phyloP scores from a whole-genome alignment of 2,329 filamentous ascomycete species.

The Didymosphaeria variabile region DNA sequence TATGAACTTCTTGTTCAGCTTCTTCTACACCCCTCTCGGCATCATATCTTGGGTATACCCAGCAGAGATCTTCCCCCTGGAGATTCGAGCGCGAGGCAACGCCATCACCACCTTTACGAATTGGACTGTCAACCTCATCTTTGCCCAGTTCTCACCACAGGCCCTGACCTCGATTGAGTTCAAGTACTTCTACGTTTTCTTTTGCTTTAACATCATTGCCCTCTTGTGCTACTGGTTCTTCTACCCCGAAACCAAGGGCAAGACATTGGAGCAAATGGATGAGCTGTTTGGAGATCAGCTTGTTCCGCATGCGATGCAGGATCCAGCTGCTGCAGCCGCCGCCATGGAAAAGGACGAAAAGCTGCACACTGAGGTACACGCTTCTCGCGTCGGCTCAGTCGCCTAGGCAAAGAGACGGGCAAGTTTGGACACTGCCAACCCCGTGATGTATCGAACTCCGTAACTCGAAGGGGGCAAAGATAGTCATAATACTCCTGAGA shows the following conservation, averaged over 20 bases:
- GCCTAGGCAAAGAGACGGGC: neutral
- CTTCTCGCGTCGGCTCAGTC: neutral
- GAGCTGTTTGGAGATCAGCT: constrained; percentile 45
- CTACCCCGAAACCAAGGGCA: constrained; percentile 43
- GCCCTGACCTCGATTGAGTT: constrained; percentile 31
- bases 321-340: constrained; percentile 27
- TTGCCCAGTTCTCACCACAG: constrained; percentile 60
- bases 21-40: constrained; percentile 57
- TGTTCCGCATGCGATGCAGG: constrained; percentile 36
- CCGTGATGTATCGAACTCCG: too few relatives aligned
- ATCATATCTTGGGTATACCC: constrained; percentile 59
- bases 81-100: constrained; percentile 55
- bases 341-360: constrained; percentile 37
- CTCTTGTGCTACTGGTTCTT: constrained; percentile 39
- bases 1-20: constrained; percentile 58
- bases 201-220: constrained; percentile 56
- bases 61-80: constrained; percentile 58
- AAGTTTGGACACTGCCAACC: neutral
- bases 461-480: too few relatives aligned
- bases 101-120: constrained; percentile 57
- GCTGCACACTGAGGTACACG: constrained; percentile 18
- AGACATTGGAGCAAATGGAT: constrained; percentile 42
- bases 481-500: too few relatives aligned
- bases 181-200: constrained; percentile 35
- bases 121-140: constrained; percentile 58